Conservation (phyloP, 75 land plant species). For the Larix kaempferi region DNA sequence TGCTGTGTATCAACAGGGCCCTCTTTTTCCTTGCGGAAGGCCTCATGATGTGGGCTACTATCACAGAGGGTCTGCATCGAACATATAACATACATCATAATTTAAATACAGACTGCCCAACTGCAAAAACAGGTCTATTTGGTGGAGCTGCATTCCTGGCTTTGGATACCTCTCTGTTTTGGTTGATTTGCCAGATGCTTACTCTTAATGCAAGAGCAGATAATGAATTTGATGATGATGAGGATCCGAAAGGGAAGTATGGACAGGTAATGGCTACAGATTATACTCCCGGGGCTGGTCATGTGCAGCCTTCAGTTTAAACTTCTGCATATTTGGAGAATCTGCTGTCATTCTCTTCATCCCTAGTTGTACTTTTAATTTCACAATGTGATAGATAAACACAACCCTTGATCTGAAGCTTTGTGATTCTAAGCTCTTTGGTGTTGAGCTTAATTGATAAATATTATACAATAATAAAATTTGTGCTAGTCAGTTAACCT, state of each 20-base stretch:
- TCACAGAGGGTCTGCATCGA: slow-evolving; percentile 39
- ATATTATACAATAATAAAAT: too few relatives aligned
- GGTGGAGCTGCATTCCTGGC: slow-evolving; percentile 77
- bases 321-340: too few relatives aligned
- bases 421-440: too few relatives aligned
- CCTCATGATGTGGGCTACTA: slow-evolving; percentile 52
- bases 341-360: too few relatives aligned
- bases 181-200: slow-evolving; percentile 64
- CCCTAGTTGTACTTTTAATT: too few relatives aligned
- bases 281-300: neutral
- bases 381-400: too few relatives aligned
- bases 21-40: slow-evolving; percentile 29
- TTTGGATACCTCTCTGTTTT: slow-evolving; percentile 57
- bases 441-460: too few relatives aligned
- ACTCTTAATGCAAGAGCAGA: slow-evolving; percentile 52
- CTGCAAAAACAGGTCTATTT: slow-evolving; percentile 69
- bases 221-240: slow-evolving; percentile 26
- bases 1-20: slow-evolving; percentile 12
- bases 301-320: too few relatives aligned
- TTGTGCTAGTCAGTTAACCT: too few relatives aligned
- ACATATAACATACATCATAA: slow-evolving; percentile 20
- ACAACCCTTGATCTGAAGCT: too few relatives aligned
- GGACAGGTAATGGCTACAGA: slow-evolving; percentile 27
- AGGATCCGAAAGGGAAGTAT: slow-evolving; percentile 32
- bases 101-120: slow-evolving; percentile 34